Base-by-base conservation (phyloP, 129 eudicot species). In the Tagetes patula region DNA sequence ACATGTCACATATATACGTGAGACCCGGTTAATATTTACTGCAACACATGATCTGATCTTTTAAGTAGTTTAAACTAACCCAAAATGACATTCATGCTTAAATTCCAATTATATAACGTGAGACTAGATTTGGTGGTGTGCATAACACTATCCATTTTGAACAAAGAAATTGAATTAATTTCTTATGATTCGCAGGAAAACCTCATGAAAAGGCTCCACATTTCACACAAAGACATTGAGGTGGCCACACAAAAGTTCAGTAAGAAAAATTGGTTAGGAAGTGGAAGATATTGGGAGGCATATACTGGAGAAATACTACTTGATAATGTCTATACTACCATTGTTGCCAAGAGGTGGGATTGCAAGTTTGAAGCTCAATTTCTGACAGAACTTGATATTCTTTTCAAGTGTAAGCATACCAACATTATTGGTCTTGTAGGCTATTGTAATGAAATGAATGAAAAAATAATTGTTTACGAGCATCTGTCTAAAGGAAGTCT, bases 401-500 rank as follows among this genome's bases (percentile, higher is more conserved):
- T 56, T 56, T 56, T 56, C n/a, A 56, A 56, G 37, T 2, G 6
- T 56, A 56, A 31, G 11, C 64, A 56, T 56, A 39, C 31, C 38
- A 56, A 56, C 9, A 5, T 56, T n/a, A 56, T 56, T 32, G n/a
- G 64, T 32, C n/a, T 56, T 56, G 39, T 56, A 56, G 64, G 64
- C 31, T 56, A 7, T 56, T 56, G 64, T 56, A 32, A 56, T 1
- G 39, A 56, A 6, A 56, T 32, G 39, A 32, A 56, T 2, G 64
- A 56, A 31, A 56, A 56, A 32, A 56, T 56, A 38, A 31, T 56
- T 0, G 39, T 31, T 56, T 32, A 56, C 13, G 64, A 56, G 64
- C 64, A 56, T 32, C 31, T 56, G 64, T 56, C 64, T 31, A 56
- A 56, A 2, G 64, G 64, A 56, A 56, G 64, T 56, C 64, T 56